Evolutionary conservation across 1,284 basidiomycete species (phyloP), one percentile per base, ranked within the genome.

Genomic region (Trametes pubescens): DNA sequence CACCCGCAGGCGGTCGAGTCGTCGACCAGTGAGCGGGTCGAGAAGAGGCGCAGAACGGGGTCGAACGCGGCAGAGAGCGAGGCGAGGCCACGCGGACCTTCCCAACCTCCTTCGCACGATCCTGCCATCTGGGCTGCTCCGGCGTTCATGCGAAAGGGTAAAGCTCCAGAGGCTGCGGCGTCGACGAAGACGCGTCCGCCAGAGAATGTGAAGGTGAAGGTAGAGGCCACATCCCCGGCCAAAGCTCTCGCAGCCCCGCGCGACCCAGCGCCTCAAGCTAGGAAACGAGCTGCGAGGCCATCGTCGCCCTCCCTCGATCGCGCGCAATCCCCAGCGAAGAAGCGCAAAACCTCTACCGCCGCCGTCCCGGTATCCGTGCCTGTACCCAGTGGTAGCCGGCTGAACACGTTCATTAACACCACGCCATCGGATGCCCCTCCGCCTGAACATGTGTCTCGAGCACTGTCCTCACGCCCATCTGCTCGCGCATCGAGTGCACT

Each of bases 131-230:
- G 71, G 71, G 38, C 46, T 1, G 64, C 47, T 5, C 69, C 71
- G 34, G 57, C 68, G 5, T 72, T 72, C 65, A 61, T 70, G 69
- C 67, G 51, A 34, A 66, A 65, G 40, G 5, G 26, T 9, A 26
- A 16, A 13, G 54, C 43, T n/a, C 32, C 38, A 9, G 47, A n/a
- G 10, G 22, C 26, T 24, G 10, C 54, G 22, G 9, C 26, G 40
- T 18, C 32, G n/a, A 29, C 26, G 2, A 14, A 29, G 8, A 9
- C 16, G 22, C 47, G 22, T 8, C 11, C 11, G 18, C 22, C 37
- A 51, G 13, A 22, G 29, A 35, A 22, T 22, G 51, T 47, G 6
- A 48, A 57, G 18, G 35, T 21, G 18, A n/a, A 46, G 29, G 29
- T 8, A 16, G 29, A 21, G 4, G 18, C 24, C 22, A 11, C 21